phyloP scores from a whole-genome alignment of 129 eudicot species.

The Flaveria trinervia region DNA sequence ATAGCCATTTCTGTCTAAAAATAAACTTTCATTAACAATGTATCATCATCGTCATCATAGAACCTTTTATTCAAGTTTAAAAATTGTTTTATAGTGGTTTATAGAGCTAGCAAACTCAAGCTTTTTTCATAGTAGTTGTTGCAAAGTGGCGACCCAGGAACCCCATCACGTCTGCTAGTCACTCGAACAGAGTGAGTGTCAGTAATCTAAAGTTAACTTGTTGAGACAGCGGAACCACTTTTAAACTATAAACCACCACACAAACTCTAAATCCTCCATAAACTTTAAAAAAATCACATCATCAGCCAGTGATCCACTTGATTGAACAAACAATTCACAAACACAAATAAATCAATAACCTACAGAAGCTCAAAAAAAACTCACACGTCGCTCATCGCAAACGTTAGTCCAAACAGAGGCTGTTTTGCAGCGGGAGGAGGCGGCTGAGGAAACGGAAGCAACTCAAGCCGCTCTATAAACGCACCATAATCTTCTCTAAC shows the following conservation, averaged over 20 bases:
- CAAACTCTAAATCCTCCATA: too few species aligned
- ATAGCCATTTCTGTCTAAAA: background rate
- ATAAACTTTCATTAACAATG: background rate
- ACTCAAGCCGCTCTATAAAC: constrained; percentile 66
- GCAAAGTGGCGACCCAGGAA: too few species aligned
- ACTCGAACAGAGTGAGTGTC: too few species aligned
- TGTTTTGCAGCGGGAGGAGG: constrained; percentile 94
- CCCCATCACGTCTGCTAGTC: too few species aligned
- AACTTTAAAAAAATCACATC: background rate
- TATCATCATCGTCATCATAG: background rate
- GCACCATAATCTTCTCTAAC: constrained; percentile 82
- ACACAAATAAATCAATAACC: background rate
- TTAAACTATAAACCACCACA: too few species aligned
- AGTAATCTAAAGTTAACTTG: too few species aligned
- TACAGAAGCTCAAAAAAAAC: constrained; percentile 23
- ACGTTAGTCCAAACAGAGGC: constrained; percentile 53
- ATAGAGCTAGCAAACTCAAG: too few species aligned
- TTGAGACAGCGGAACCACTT: too few species aligned
- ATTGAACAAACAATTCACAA: background rate
- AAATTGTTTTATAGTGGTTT: too few species aligned
- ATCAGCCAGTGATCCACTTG: constrained; percentile 23
- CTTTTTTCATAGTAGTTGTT: too few species aligned
- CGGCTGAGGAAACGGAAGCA: constrained; percentile 77
- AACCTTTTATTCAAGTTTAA: too few species aligned
- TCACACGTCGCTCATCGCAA: constrained; percentile 80